Base-by-base conservation (phyloP, 257 asterid genomes). In the Petunia axillaris region DNA sequence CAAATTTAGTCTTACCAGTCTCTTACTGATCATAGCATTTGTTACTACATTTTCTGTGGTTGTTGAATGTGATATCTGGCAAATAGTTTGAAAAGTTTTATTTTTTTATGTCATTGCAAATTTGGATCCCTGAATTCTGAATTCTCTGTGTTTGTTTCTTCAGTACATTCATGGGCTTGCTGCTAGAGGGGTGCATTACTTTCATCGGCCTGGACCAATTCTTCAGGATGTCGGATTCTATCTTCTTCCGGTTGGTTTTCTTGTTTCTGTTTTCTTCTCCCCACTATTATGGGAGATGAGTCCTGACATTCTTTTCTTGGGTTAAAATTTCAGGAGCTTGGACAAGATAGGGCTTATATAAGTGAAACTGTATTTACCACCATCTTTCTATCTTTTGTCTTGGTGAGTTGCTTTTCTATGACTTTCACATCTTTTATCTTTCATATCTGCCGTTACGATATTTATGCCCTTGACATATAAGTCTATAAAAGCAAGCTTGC, bases 361-460 rank as follows among this genome's bases (percentile, higher is more conserved):
- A 95, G 99, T 73, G 99, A 95, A 88, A 89, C 91, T 52, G 95
- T 95, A 64, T 95, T 95, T 86, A 87, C 97, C 37, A 87, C 81
- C 81, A 79, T 95, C 81, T 95, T 95, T 84, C 84, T 90, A 36
- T 87, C 98, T 79, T 96, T 96, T 85, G 88, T 92, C 80, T 63
- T 89, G 96, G 99, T 96, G 86, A 92, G 98, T 80, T 68, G 39
- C 73, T 40, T 16, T 60, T 41, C 59, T 39, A 37, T n/a, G 2
- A 64, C 38, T 60, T 40, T 16, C 53, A 16, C 52, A 52, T 36
- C 50, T 50, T 46, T 74, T 55, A 6, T 46, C 44, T 44, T 50
- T 53, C 64, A 16, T 14, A 0, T 37, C n/a, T 10, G 43, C 25
- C 77, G 48, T 25, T 71, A 68, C 57, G 46, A 11, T 52, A 16